Evolutionary conservation across 2,329 filamentous ascomycete genomes (phyloP), one percentile per base, ranked within the genome.

Genomic region (Beauveria medogensis): DNA sequence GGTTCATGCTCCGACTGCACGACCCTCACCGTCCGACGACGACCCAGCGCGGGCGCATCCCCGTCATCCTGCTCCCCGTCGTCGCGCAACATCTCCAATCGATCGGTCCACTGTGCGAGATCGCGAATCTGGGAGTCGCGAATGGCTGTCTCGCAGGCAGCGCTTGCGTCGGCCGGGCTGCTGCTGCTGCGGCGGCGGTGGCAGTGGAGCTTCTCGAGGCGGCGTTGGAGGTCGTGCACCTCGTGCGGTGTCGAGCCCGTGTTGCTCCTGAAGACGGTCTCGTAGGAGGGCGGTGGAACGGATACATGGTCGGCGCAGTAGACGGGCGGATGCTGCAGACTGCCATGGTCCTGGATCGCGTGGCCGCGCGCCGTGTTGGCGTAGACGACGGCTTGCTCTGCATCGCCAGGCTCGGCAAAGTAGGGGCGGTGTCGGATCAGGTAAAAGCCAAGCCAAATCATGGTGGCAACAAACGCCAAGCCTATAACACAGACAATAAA

Each of bases 231-330:
- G 8, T 52, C 16, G n/a, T 48, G 24, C 46, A 64, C n/a, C 60
- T 44, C 60, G 22, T 24, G 40, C 10, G 16, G 20, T n/a, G 28
- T 43, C 44, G 26, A 50, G 26, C 2, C 16, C 12, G 3, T 26
- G 44, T 16, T 26, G 40, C 44, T 48, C 40, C 20, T 24, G 4
- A 48, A n/a, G 54, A 48, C 41, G 16, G 55, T 46, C 46, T 63
- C 48, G 55, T 66, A 66, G 14, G 47, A 34, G 1, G 65, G 65
- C 10, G 65, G 65, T 22, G 65, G 64, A 5, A 46, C 34, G 6
- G 41, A n/a, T 2, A 63, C 24, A 53, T 65, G 63, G 16, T 53
- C 61, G 43, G 60, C 51, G 43, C 59, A 62, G 41, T 61, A 63
- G 2, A 62, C 58, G 9, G 60, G 64, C 12, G 64, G 59, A 40